Conservation (phyloP, 805 yeast genomes). For the Metschnikowia borealis region DNA sequence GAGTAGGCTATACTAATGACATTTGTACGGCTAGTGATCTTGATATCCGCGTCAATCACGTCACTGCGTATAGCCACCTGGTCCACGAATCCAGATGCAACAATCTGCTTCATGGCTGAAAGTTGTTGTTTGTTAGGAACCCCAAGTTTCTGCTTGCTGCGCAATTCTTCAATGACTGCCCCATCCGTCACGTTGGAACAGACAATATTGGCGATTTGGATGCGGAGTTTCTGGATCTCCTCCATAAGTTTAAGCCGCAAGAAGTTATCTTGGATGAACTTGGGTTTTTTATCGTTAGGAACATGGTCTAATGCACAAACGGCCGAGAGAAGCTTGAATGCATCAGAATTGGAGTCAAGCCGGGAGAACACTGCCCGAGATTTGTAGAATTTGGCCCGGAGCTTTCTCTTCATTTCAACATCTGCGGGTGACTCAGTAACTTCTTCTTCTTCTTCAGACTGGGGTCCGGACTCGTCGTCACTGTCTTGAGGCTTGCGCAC, state of each 20-base stretch:
- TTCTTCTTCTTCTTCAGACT: conserved; percentile 30
- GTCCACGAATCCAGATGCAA: conserved; percentile 89
- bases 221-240: conserved; percentile 76
- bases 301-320: conserved; percentile 86
- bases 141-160: conserved; percentile 45
- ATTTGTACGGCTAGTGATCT: conserved; percentile 52
- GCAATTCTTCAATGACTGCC: conserved; percentile 43
- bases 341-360: conserved; percentile 74
- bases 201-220: conserved; percentile 74
- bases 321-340: conserved; percentile 68
- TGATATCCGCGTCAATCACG: conserved; percentile 57
- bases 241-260: conserved; percentile 78
- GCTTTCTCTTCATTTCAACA: conserved; percentile 34
- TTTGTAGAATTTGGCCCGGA: conserved; percentile 51
- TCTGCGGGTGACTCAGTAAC: conserved; percentile 34
- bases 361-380: conserved; percentile 59
- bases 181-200: conserved; percentile 60
- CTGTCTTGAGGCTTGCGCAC: conserved; percentile 26
- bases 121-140: conserved; percentile 70
- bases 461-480: conserved; percentile 25
- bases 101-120: conserved; percentile 81
- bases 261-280: conserved; percentile 58
- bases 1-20: conserved; percentile 62
- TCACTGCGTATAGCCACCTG: conserved; percentile 87
- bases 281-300: conserved; percentile 39